Evolutionary conservation across 164 flowering plant species (phyloP), one percentile per base, ranked within the genome.

Genomic region (Berberis thunbergii): DNA sequence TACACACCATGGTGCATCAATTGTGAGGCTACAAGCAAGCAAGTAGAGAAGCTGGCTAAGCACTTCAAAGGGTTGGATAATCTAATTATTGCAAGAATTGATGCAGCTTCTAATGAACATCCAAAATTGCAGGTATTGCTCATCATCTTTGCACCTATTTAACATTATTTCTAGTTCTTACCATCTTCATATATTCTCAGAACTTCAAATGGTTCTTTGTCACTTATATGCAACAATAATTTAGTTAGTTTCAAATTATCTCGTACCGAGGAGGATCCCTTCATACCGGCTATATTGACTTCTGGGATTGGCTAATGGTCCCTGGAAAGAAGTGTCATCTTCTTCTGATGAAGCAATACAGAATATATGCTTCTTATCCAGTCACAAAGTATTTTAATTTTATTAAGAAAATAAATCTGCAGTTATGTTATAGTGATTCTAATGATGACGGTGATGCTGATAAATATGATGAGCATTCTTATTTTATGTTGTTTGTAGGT

Each of bases 91-190:
- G 88, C 91, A 60, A 84, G 81, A 72, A 81, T 94, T 56, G 97
- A 94, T 82, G 96, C 92, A 72, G 83, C 98, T 58, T 69, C 76
- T 42, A 94, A 94, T 75, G 98, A 94, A 69, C 98, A 94, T 76
- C 93, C 96, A 59, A 76, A n/a, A 69, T 70, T 93, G 72, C 79
- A 88, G 84, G 97, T 83, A 66, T 61, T 6, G 10, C 2, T 38
- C 41, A 13, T 2, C 8, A 46, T 26, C 26, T 26, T 26, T 26
- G 26, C 26, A 26, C 26, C 26, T 26, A 26, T 26, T 26, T 26
- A 26, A 26, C 26, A 26, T 26, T 26, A 26, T 26, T 26, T 26
- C 26, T 26, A 26, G 26, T 26, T 26, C 26, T 26, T 26, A 26
- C 26, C 26, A 26, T 26, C 26, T 26, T 26, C 26, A 26, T 26